phyloP scores from a whole-genome alignment of 768 basidiomycete species.

The Panaeolus cyanescens region DNA sequence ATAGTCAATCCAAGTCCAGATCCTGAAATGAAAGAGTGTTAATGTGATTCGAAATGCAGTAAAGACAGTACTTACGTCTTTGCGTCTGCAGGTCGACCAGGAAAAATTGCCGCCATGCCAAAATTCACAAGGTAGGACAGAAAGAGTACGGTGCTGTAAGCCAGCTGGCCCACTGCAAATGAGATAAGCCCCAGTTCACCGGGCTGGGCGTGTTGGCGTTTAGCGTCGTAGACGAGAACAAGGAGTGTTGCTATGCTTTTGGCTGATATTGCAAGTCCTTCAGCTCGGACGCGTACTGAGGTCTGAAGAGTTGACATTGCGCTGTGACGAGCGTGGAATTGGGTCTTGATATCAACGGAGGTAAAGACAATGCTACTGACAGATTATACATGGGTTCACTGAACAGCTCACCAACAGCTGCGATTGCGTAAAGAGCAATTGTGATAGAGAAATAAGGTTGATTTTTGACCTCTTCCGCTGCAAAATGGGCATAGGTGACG shows the following conservation, averaged over 20 bases:
- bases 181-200: conserved; percentile 68
- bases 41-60: conserved; percentile 10
- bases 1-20: conserved; percentile 15
- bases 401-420: conserved; percentile 76
- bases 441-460: conserved; percentile 70
- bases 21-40: neutral
- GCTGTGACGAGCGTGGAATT: conserved; percentile 28
- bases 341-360: neutral
- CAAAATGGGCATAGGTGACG: conserved; percentile 52
- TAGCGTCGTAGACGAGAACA: conserved; percentile 55
- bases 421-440: conserved; percentile 68
- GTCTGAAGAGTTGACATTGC: conserved; percentile 72
- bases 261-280: conserved; percentile 77
- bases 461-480: conserved; percentile 51
- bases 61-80: conserved; percentile 28
- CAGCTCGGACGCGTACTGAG: conserved; percentile 75
- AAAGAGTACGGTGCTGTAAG: conserved; percentile 65
- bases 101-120: conserved; percentile 18
- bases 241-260: conserved; percentile 77
- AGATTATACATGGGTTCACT: conserved; percentile 83
- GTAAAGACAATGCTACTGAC: conserved; percentile 36
- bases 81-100: neutral
- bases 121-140: conserved; percentile 52
- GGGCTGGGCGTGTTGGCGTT: conserved; percentile 11
- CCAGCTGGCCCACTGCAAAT: conserved; percentile 85